Base-by-base conservation (phyloP, 2,329 filamentous ascomycete species). In the Pseudogymnoascus verrucosus region DNA sequence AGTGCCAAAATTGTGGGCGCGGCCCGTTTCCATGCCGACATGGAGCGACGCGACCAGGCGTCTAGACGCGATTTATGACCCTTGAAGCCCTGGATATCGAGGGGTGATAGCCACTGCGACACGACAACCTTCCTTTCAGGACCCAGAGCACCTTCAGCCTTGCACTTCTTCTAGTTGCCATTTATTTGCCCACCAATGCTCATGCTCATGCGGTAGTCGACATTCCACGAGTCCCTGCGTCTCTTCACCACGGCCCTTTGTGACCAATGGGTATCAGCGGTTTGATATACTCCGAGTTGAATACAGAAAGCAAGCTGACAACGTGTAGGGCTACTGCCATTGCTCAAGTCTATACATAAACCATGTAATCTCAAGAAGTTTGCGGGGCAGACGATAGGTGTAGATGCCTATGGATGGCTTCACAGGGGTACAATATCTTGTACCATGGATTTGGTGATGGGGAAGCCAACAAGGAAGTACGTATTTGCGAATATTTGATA, bases 371-470 rank as follows among this genome's bases (percentile, higher is more conserved):
- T 99, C 65, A 96, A 92, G 74, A 92, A 92, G 72, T 97, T 90
- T 75, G 79, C 84, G 11, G 95, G 93, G 61, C 88, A 96, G 76
- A 96, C 89, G 1, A 83, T 99, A 57, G 96, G 90, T n/a, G 88
- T 99, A 37, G 95, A 99, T 76, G 93, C 90, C 64, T 99, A 99
- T 81, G 95, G 93, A 74, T 99, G 96, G 95, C 86, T 99, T 63
- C 95, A 99, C 76, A 89, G 95, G 69, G 96, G 93, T 62, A 92
- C 92, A 57, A 88, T 96, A 68, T 85, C 90, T 60, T 98, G 93
- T 78, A 91, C 93, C 67, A 86, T 95, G 71, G 95, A 98, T 71
- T 83, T 99, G 67, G 95, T 92, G 37, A 84, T 93, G 71, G 91
- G 86, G 71, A 95, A 91, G 74, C 92, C 91, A 12, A 98, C 93